phyloP scores from a whole-genome alignment of 116 monocot species.

The Iris pallida region DNA sequence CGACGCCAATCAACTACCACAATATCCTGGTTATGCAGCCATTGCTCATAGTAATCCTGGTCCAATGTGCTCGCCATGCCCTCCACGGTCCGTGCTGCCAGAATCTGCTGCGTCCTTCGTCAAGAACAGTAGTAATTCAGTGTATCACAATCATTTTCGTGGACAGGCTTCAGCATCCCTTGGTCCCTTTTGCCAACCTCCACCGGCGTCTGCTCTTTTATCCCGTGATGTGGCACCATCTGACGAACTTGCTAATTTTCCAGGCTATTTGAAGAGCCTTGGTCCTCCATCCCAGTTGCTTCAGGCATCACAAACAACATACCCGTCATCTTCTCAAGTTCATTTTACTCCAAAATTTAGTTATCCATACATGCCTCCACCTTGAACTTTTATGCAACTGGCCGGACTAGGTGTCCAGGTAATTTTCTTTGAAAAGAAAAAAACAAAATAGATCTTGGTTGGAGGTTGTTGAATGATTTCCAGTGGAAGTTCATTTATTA shows the following conservation, averaged over 20 bases:
- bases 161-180: conserved; percentile 4
- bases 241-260: conserved; percentile 24
- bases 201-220: neutral
- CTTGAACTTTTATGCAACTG: conserved; percentile 1
- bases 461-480: too few relatives aligned
- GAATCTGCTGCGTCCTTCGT: conserved; percentile 1
- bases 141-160: neutral
- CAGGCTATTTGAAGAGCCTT: conserved; percentile 25
- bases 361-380: conserved; percentile 13
- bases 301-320: conserved; percentile 9
- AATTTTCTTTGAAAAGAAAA: too few relatives aligned
- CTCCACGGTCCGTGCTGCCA: conserved; percentile 9
- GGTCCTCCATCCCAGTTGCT: neutral
- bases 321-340: conserved; percentile 11
- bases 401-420: too few relatives aligned
- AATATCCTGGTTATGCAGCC: neutral
- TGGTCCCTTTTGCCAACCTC: neutral
- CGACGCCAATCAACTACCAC: conserved; percentile 2
- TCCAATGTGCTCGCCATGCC: neutral
- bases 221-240: conserved; percentile 6
- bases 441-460: too few relatives aligned
- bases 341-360: conserved; percentile 1
- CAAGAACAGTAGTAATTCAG: neutral
- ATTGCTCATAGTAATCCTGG: neutral
- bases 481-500: too few relatives aligned